These are phyloP conservation scores for Nepenthes gracilis DNA, from an alignment of 148 eudicot species.

Conservation along the genomic window DNA sequence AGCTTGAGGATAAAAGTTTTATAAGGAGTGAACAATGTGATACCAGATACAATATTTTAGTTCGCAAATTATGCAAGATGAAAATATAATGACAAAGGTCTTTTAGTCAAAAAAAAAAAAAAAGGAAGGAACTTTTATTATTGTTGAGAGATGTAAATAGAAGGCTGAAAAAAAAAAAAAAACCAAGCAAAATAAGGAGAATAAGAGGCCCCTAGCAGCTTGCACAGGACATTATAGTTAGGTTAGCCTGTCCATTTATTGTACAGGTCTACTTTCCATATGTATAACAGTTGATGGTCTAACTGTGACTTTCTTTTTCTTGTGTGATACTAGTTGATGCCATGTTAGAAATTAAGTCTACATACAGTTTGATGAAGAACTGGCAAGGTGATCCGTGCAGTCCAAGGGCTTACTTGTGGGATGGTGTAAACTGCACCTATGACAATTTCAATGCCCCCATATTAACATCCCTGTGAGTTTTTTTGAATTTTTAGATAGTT, in stretches of 20 bases:
- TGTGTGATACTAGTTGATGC: constrained; percentile 16
- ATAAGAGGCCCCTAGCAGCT: too few relatives aligned
- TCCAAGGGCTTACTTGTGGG: constrained; percentile 24
- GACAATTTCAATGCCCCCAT: constrained; percentile 1
- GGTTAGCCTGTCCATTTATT: not conserved
- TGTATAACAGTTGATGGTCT: not conserved
- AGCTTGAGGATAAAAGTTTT: too few relatives aligned
- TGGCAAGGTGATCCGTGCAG: constrained; percentile 56
- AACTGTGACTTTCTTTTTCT: not conserved
- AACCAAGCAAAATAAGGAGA: too few relatives aligned
- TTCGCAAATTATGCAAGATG: too few relatives aligned
- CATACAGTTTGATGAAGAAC: constrained; percentile 14
- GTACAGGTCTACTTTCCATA: not conserved
- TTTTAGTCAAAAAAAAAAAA: too few relatives aligned
- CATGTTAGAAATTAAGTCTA: constrained; percentile 20
- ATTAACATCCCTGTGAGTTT: constrained; percentile 17
- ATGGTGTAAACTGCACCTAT: constrained; percentile 20
- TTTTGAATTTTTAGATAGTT: not conserved
- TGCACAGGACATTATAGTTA: too few relatives aligned
- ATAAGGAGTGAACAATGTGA: too few relatives aligned
- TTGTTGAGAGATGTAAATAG: too few relatives aligned
- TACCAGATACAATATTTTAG: too few relatives aligned
- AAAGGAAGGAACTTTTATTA: too few relatives aligned
- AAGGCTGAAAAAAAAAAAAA: too few relatives aligned
- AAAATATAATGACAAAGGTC: too few relatives aligned